Evolutionary conservation across 768 basidiomycete species (phyloP), one percentile per base, ranked within the genome.

Genomic region (Boletus sp.): DNA sequence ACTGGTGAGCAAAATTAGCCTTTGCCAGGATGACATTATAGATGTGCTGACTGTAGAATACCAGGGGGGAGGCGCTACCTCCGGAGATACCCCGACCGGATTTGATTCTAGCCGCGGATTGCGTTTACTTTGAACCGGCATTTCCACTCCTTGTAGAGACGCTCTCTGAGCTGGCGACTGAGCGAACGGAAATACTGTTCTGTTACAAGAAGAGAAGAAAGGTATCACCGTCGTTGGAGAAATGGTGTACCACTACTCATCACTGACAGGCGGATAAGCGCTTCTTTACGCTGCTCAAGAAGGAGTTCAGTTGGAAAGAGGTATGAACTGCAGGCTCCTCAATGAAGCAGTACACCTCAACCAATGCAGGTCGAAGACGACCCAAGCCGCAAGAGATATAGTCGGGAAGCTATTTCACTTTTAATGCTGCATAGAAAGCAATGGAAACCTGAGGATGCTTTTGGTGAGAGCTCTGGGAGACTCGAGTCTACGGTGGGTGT

Each of bases 161-260:
- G 0, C 76, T 98, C 32, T 77, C 74, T 33, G 81, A 86, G 41
- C 80, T 96, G 35, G 75, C 80, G 27, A 74, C 77, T 21, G 67
- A 69, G 35, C 69, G 71, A 19, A 81, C 87, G 17, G 87, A 92
- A 53, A 80, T 95, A 38, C 69, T 96, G 34, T 93, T 98, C 72
- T 94, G 92, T 66, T 96, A 93, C 75, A 94, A 94, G 74, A 96
- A 95, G 66, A 79, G 94, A 50, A 79, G 94, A 72, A 95, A 93
- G 82, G 92, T 87, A 56, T 50, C 8, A 25, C 48, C 39, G 66
- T 40, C 19, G n/a, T 32, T 39, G 13, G n/a, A n/a, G 14, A 25
- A 25, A 6, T 29, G 43, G 29, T 15, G 50, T 48, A 27, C 29
- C 6, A 39, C 34, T 21, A 33, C 48, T 63, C 3, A 63, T 35